Evolutionary conservation across 176 grass and related monocot species (phyloP).

Genomic region (Carex parvula): DNA sequence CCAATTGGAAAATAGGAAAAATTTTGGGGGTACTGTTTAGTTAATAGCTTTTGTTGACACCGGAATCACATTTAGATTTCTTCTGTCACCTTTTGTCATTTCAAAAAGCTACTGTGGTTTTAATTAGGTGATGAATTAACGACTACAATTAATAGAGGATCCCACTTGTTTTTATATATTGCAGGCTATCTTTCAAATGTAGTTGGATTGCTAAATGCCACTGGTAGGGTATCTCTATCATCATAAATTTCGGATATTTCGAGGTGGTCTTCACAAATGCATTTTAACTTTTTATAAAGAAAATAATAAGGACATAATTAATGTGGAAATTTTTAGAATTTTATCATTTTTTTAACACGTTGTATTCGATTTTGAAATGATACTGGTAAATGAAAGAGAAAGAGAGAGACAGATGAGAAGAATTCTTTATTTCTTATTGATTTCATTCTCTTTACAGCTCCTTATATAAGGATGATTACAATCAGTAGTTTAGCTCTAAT

Average conservation of each 20-base stretch:
- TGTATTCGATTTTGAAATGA: too few relatives aligned
- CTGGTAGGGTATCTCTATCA: neutral
- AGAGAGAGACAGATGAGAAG: too few relatives aligned
- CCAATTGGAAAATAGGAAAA: neutral
- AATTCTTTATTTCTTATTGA: too few relatives aligned
- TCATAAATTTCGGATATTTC: neutral
- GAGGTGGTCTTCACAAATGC: neutral
- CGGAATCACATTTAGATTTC: neutral
- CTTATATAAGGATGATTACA: too few relatives aligned
- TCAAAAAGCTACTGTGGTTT: neutral
- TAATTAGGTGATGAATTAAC: neutral
- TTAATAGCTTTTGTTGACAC: neutral
- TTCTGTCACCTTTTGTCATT: neutral
- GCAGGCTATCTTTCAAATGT: neutral
- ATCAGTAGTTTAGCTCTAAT: too few relatives aligned
- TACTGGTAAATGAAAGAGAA: too few relatives aligned
- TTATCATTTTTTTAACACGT: too few relatives aligned
- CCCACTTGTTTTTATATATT: neutral
- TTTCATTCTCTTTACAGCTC: too few relatives aligned
- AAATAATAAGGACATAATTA: neutral
- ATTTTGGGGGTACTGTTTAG: neutral
- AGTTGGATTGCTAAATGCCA: slow-evolving; percentile 1
- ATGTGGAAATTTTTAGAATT: too few relatives aligned
- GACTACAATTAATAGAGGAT: neutral
- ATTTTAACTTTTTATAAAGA: neutral